Percentiles rank a stretch among this genome's conserved stretches.
Conservation (phyloP, 2,329 filamentous ascomycete genomes). For the Pseudogymnoascus sp. region DNA sequence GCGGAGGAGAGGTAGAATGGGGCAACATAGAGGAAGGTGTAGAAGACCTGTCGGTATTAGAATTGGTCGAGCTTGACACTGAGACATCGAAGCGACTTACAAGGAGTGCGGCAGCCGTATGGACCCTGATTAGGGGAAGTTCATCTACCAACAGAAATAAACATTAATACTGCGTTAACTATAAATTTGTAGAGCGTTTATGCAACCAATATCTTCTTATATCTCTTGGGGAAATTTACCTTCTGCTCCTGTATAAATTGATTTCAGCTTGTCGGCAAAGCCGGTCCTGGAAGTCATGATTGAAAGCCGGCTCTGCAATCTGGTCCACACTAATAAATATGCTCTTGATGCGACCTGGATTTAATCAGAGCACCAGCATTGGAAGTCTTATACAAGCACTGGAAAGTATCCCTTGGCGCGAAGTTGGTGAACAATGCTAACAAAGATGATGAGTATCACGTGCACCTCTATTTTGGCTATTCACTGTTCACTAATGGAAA, state of each 20-base stretch:
- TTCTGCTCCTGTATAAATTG: neutral
- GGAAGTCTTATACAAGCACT: neutral
- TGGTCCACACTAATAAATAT: neutral
- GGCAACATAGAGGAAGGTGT: slow-evolving; percentile 82
- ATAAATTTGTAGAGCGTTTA: neutral
- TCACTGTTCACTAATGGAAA: neutral
- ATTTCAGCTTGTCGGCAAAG: neutral
- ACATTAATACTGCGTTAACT: neutral
- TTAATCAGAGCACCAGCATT: neutral
- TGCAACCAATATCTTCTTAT: neutral
- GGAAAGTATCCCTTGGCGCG: neutral
- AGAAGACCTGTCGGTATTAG: slow-evolving; percentile 50
- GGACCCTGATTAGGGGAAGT: neutral
- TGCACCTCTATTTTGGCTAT: neutral
- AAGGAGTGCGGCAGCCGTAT: neutral
- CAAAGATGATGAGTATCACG: neutral
- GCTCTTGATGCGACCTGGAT: neutral
- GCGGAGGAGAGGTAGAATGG: slow-evolving; percentile 79
- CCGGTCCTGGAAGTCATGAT: neutral
- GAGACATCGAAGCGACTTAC: slow-evolving; percentile 7
- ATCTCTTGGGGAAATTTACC: neutral
- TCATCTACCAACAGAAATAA: neutral
- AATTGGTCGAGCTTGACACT: neutral
- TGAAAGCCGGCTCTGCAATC: neutral
- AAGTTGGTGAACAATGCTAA: neutral